These are phyloP conservation scores for Colletotrichum sidae DNA, from an alignment of 2,329 filamentous ascomycete species.

Conservation along the genomic window DNA sequence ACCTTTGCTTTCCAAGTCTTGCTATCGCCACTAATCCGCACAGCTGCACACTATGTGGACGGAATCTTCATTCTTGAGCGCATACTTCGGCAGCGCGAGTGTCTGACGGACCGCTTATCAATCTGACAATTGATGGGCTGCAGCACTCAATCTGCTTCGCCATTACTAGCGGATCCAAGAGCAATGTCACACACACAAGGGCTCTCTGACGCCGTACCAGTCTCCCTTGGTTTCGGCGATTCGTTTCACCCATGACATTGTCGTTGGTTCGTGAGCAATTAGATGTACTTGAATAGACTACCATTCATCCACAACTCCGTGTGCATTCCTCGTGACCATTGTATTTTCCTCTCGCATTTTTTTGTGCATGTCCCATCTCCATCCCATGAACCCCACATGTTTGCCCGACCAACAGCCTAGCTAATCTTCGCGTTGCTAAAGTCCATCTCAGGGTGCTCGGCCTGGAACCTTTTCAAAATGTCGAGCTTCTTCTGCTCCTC, in stretches of 20 bases:
- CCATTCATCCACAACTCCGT: neutral
- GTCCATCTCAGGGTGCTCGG: conserved; percentile 79
- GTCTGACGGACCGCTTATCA: conserved; percentile 51
- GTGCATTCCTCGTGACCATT: neutral
- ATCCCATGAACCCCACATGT: neutral
- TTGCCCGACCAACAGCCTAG: neutral
- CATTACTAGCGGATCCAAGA: conserved; percentile 69
- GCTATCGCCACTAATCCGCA: conserved; percentile 27
- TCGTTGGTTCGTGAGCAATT: conserved; percentile 1
- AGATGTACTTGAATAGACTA: conserved; percentile 14
- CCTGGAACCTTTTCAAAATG: conserved; percentile 92
- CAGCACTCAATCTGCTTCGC: conserved; percentile 65
- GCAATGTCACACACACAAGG: conserved; percentile 54
- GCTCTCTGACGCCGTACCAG: conserved; percentile 70
- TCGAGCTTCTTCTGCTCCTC: conserved; percentile 97
- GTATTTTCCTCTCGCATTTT: neutral
- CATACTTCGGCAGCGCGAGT: no score
- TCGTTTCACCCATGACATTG: conserved; percentile 74
- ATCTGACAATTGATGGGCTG: conserved; percentile 66
- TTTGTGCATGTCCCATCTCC: neutral
- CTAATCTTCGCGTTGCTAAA: conserved; percentile 77
- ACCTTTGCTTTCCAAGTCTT: conserved; percentile 27
- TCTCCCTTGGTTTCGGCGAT: conserved; percentile 62
- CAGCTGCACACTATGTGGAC: conserved; percentile 5
- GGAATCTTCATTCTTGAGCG: no score